These are phyloP conservation scores for Fusarium sp. DNA, from an alignment of 2,329 filamentous ascomycete genomes.

Conservation along the genomic window DNA sequence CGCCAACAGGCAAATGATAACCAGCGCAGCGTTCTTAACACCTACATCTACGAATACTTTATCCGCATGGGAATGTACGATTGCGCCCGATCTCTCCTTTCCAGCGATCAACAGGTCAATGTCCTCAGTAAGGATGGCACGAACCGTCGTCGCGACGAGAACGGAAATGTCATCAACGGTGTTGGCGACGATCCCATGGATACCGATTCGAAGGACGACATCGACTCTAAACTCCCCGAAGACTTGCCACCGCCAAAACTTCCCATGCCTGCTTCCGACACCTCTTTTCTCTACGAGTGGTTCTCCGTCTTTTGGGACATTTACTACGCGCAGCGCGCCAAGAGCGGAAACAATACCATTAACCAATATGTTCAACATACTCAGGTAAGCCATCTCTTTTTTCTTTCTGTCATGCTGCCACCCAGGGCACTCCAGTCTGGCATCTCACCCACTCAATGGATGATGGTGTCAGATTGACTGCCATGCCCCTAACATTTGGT, in stretches of 20 bases:
- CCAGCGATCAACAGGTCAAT: constrained; percentile 72
- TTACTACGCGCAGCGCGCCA: constrained; percentile 81
- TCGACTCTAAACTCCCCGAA: constrained; percentile 77
- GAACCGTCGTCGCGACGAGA: constrained; percentile 72
- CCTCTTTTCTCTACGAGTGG: constrained; percentile 95
- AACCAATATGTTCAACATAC: constrained; percentile 83
- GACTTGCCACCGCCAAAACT: constrained; percentile 82
- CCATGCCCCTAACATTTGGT: constrained; percentile 35
- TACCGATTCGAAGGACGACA: constrained; percentile 81
- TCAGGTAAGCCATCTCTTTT: constrained; percentile 61
- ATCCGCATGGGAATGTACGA: constrained; percentile 86
- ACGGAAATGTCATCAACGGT: constrained; percentile 74
- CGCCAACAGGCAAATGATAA: constrained; percentile 55
- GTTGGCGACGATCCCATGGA: constrained; percentile 81
- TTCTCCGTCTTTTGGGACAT: constrained; percentile 98
- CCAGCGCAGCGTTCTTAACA: constrained; percentile 73
- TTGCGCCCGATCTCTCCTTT: constrained; percentile 78
- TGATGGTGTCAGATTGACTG: constrained; percentile 15
- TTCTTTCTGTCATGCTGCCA: constrained; percentile 11
- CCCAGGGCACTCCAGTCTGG: constrained; percentile 14
- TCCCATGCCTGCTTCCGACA: constrained; percentile 71
- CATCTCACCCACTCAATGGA: constrained; percentile 10
- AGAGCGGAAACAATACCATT: constrained; percentile 70
- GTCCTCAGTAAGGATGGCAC: constrained; percentile 71
- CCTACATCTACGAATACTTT: constrained; percentile 93